These are phyloP conservation scores for Pyrenula massariospora DNA, from an alignment of 495 filamentous ascomycete genomes.

Conservation along the genomic window DNA sequence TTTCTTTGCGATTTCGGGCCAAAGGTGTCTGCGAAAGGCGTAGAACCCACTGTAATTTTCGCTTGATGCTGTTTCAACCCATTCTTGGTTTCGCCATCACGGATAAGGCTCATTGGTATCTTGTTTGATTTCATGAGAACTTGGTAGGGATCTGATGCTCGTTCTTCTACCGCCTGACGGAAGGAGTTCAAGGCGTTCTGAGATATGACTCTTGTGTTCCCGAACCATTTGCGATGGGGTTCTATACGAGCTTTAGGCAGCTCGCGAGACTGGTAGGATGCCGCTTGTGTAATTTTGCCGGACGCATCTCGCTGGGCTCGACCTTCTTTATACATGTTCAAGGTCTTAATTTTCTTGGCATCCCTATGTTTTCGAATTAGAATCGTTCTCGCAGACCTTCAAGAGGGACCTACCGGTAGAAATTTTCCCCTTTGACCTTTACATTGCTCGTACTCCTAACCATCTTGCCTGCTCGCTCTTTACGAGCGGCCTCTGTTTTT, in stretches of 20 bases:
- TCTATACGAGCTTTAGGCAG: constrained; percentile 80
- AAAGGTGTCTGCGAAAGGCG: constrained; percentile 81
- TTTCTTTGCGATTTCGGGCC: constrained; percentile 90
- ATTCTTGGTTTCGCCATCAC: constrained; percentile 54
- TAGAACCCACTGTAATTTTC: constrained; percentile 83
- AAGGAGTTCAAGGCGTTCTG: constrained; percentile 65
- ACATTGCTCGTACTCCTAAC: constrained; percentile 84
- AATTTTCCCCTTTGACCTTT: constrained; percentile 89
- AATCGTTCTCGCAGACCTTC: background rate
- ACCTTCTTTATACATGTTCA: constrained; percentile 83
- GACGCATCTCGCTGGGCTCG: constrained; percentile 61
- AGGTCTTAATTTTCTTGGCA: constrained; percentile 75
- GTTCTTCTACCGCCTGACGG: constrained; percentile 83
- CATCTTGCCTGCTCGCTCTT: constrained; percentile 68
- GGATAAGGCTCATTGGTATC: constrained; percentile 71
- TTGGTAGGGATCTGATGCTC: constrained; percentile 80
- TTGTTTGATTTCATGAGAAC: constrained; percentile 93
- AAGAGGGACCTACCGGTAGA: constrained; percentile 53
- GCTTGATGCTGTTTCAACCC: constrained; percentile 85
- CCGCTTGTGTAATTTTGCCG: constrained; percentile 71
- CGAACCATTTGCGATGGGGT: constrained; percentile 84
- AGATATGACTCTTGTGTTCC: constrained; percentile 58
- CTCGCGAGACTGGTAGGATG: constrained; percentile 69
- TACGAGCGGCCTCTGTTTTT: constrained; percentile 84
- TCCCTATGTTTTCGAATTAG: constrained; percentile 21